Base-by-base conservation (phyloP, 306 rosid species). In the Clitoria ternatea region DNA sequence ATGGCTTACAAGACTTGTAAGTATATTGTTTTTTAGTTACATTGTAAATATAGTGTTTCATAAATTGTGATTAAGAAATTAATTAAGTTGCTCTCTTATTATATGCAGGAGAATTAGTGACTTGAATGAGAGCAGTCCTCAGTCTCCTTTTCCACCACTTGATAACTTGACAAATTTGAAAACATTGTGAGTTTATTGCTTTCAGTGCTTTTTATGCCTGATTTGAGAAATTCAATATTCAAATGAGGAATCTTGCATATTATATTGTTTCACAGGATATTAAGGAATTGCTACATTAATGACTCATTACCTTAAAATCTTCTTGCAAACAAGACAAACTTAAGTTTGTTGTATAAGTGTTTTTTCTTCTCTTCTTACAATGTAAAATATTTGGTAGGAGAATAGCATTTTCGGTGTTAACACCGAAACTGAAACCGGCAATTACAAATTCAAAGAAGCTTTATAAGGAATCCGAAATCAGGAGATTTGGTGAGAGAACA, bases 101-200 rank as follows among this genome's bases (percentile, higher is more conserved):
- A 80, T 27, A 59, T 73, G 69, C 75, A 90, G 96, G 87, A 82
- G 85, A 69, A 78, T 90, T 47, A 84, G 81, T 30, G 89, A 87
- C 85, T 80, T 90, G 79, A 83, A n/a, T 62, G 90, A n/a, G n/a
- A n/a, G n/a, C n/a, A n/a, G 89, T 44, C 6, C 84, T 12, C 74
- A 71, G 61, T 72, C 81, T 37, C 10, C 52, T 5, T 84, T 90
- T 74, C 96, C 91, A 5, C 57, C 0, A 8, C 77, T 90, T 14
- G 32, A 42, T 10, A 35, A 60, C 57, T 23, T 84, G 85, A 76
- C 0, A 35, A 44, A 36, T 0, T 19, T 79, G 80, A 69, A 50
- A 14, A 4, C 0, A 47, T 35, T 90, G 96, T 90, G 72, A 85
- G 89, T 85, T 62, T 20, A 48, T 42, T 49, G 26, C 47, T 72